Base-by-base conservation (phyloP, 495 filamentous ascomycete genomes). In the Penicillium longicatenatum region DNA sequence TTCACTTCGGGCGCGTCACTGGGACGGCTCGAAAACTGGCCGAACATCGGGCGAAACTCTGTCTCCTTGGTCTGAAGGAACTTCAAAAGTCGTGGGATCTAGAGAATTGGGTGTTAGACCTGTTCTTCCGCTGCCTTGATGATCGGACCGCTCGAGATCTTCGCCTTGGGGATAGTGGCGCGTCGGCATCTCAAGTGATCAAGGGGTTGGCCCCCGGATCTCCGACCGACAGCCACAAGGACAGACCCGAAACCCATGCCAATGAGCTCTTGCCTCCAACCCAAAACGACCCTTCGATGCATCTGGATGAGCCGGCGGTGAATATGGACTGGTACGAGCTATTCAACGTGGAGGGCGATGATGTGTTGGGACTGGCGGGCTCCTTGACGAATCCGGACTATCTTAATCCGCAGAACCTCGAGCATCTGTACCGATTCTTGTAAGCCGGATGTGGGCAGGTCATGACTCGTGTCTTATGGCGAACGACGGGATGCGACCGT, bases 71-170 rank as follows among this genome's bases (percentile, higher is more conserved):
- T 1, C 47, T 81, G 9, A 72, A 78, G 43, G 78, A 81, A 43
- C 57, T 81, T 26, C 78, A 81, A 49, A 78, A 75, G 48, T 72
- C 72, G 0, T 81, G 77, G 76, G 75, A 79, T 33, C 54, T 81
- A 46, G 76, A 78, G 42, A 79, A 78, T 29, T 77, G 75, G 72
- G 74, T 79, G 0, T 60, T 79, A 5, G 66, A 79, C 47, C 60
- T 81, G 0, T 79, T 81, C 46, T 76, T 81, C 29, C 72, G 75
- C 7, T 78, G 71, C 30, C 49, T 81, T 8, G 77, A 79, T 51
- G 71, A 76, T 46, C 67, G 73, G 17, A 81, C 73, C 1, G 77
- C 78, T 7, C 64, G 63, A 31, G 70, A 72, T 53, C 61, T 80
- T 30, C 68, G 74, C 37, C 42, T 75, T 16, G 55, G 57, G 0